phyloP scores from a whole-genome alignment of 345 rosid genomes.

The thale cress (Arabidopsis thaliana) region TAIR10.1 NC_003071.7:11972001-11972500 shows the following conservation, averaged over 20 bases:
- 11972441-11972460: constrained; percentile 27
- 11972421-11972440: constrained; percentile 37
- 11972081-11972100: background rate
- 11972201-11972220: too few species aligned
- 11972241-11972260: background rate
- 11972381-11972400: constrained; percentile 27
- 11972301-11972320: background rate
- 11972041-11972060: background rate
- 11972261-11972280: background rate
- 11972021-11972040: background rate
- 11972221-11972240: background rate
- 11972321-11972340: constrained; percentile 7
- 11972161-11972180: too few species aligned
- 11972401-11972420: constrained; percentile 27
- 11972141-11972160: background rate
- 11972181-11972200: too few species aligned
- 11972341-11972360: constrained; percentile 6
- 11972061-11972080: background rate
- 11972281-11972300: background rate
- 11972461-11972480: constrained; percentile 33
- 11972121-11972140: background rate
- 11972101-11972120: too few species aligned
- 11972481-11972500: background rate
- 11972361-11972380: background rate
- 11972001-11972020: background rate